A percentile compares a stretch with the other conserved stretches of the same genome.
Conservation (phyloP, 306 rosid genomes). For the Luffa aegyptiaca region DNA sequence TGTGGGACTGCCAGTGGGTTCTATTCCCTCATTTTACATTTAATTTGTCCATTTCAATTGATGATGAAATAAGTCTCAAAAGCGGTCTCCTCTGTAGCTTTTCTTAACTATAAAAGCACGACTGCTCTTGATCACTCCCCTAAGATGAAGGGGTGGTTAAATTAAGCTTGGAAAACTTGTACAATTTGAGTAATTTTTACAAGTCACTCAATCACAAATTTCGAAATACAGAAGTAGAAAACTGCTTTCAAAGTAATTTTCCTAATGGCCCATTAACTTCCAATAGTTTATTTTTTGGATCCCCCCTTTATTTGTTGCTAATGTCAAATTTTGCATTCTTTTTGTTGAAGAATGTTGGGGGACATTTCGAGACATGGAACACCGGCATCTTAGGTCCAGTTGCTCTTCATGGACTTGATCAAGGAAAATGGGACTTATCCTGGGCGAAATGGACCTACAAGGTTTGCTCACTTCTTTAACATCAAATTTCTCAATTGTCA, state of each 20-base stretch:
- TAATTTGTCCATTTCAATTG: constrained; percentile 2
- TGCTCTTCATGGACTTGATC: constrained; percentile 84
- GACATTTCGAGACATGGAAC: constrained; percentile 87
- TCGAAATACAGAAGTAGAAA: neutral
- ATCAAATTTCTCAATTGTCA: neutral
- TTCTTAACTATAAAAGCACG: neutral
- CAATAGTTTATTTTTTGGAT: neutral
- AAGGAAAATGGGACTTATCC: constrained; percentile 84
- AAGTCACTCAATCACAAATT: neutral
- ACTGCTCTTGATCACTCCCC: neutral
- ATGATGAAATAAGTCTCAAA: neutral
- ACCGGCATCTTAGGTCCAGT: constrained; percentile 99
- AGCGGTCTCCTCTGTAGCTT: neutral
- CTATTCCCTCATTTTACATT: neutral
- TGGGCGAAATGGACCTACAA: constrained; percentile 98
- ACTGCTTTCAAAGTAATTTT: neutral
- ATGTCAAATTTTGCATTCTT: constrained; percentile 8
- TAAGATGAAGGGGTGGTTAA: neutral
- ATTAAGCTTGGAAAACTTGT: neutral
- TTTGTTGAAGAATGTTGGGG: constrained; percentile 74
- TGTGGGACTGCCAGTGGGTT: constrained; percentile 87
- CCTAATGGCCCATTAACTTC: neutral
- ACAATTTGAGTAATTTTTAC: neutral
- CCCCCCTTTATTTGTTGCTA: neutral
- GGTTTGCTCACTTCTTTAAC: constrained; percentile 34